Evolutionary conservation across 2,329 filamentous ascomycete species (phyloP).

Genomic region (Pseudopithomyces maydicus): DNA sequence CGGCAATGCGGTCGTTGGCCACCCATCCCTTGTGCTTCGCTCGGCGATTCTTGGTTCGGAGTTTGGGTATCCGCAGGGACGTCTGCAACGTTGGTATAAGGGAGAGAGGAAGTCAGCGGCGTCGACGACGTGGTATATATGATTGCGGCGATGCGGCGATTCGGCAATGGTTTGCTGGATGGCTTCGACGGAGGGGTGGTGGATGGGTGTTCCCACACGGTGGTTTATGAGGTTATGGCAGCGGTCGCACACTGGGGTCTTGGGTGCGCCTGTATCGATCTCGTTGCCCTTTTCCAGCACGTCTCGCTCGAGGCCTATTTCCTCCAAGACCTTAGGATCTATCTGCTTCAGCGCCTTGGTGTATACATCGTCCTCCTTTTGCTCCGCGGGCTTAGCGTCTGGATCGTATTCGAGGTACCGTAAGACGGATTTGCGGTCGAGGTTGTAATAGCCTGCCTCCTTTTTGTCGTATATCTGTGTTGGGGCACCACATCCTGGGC

Average conservation of each 20-base stretch:
- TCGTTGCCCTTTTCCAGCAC: conserved; percentile 13
- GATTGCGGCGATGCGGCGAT: conserved; percentile 87
- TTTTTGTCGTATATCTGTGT: conserved; percentile 60
- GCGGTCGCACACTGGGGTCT: conserved; percentile 75
- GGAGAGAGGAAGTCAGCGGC: conserved; percentile 96
- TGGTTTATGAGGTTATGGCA: conserved; percentile 85
- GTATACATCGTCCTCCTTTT: conserved; percentile 44
- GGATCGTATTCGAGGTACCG: conserved; percentile 40
- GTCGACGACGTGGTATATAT: conserved; percentile 94
- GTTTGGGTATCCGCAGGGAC: conserved; percentile 71
- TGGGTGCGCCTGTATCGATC: conserved; percentile 19
- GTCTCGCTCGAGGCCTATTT: conserved; percentile 35
- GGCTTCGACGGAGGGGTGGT: conserved; percentile 79
- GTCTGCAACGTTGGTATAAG: conserved; percentile 77
- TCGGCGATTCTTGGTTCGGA: conserved; percentile 81
- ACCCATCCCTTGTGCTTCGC: conserved; percentile 70
- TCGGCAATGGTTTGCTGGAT: conserved; percentile 84
- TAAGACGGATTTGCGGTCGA: conserved; percentile 54
- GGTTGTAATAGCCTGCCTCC: conserved; percentile 63
- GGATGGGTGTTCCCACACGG: conserved; percentile 70
- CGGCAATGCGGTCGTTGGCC: conserved; percentile 67
- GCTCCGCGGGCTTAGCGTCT: conserved; percentile 20
- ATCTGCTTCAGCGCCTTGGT: conserved; percentile 39
- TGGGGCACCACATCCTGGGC: conserved; percentile 67
- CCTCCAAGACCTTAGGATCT: conserved; percentile 31